These are phyloP conservation scores for Pseudogymnoascus sp. DNA, from an alignment of 2,329 filamentous ascomycete species.

Conservation along the genomic window DNA sequence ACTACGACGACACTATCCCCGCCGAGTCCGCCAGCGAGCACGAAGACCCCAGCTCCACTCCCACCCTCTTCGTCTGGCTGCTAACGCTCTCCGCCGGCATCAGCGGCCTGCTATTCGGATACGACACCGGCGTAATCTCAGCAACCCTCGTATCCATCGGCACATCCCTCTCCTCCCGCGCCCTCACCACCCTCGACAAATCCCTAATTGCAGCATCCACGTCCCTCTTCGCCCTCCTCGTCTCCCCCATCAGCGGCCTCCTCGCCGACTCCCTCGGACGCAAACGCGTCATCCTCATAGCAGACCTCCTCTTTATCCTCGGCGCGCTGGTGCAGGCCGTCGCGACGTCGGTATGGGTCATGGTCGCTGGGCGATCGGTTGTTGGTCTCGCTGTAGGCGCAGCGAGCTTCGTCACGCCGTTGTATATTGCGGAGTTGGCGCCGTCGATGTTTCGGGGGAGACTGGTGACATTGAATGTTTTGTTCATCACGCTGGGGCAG, in stretches of 20 bases:
- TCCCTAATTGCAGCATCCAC: conserved; percentile 66
- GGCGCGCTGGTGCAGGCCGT: conserved; percentile 61
- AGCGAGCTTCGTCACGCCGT: conserved; percentile 73
- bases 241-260: conserved; percentile 58
- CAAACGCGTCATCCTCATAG: conserved; percentile 54
- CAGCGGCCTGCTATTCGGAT: conserved; percentile 62
- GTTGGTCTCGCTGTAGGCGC: conserved; percentile 69
- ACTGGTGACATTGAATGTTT: conserved; percentile 71
- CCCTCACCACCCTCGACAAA: conserved; percentile 57
- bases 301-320: conserved; percentile 59
- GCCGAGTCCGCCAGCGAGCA: background rate
- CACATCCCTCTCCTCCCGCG: conserved; percentile 48
- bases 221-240: conserved; percentile 56
- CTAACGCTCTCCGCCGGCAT: conserved; percentile 60
- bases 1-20: conserved; percentile 14
- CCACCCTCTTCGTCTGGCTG: conserved; percentile 49
- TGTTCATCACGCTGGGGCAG: conserved; percentile 84
- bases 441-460: conserved; percentile 70
- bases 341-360: conserved; percentile 49
- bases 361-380: conserved; percentile 62
- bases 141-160: conserved; percentile 60
- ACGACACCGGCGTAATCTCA: conserved; percentile 63
- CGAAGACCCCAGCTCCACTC: conserved; percentile 19
- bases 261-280: conserved; percentile 56
- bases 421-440: conserved; percentile 83